Base-by-base conservation (phyloP, 2,329 filamentous ascomycete species). In the Xenosphaeropsis pyriputrescens region DNA sequence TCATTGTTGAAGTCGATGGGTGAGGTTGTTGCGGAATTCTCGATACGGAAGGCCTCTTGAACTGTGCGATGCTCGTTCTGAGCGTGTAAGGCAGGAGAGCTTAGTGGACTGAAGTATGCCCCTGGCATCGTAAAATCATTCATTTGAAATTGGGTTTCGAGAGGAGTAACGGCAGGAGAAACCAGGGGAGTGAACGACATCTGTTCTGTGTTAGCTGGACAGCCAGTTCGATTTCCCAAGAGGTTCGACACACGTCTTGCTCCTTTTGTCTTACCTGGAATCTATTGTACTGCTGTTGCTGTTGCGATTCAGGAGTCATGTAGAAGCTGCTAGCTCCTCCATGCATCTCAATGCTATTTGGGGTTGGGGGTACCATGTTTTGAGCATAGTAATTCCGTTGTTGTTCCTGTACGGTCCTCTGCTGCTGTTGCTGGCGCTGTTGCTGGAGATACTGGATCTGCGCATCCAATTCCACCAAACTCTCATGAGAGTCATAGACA, bases 91-190 rank as follows among this genome's bases (percentile, higher is more conserved):
- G 83, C 82, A 1, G 84, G 84, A 13, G 84, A 91, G 5, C 81
- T 86, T 35, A 91, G 65, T 8, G 84, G 84, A 52, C 83, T 91
- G 55, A 91, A 88, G 59, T 86, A 89, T 26, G 80, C 72, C 29
- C 72, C 72, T 0, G 79, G 76, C 3, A 83, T 67, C 34, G 69
- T 65, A 34, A 55, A 57, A 39, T 73, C 68, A 11, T 65, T 63
- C 31, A 61, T 55, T 47, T 54, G 56, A 52, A 84, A 85, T 45
- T 79, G 75, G 32, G 72, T 66, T 50, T 88, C 84, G 36, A 86
- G 66, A 16, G 84, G 83, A 2, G 83, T 88, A 32, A 89, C 82
- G 4, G 82, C 84, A n/a, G 84, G 84, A 14, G 84, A 88, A 9
- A 84, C 82, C 19, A 89, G 67, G 1, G 84, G 84, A 2, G 83